phyloP scores from a whole-genome alignment of 768 basidiomycete genomes.

The Amanita jacksonii region DNA sequence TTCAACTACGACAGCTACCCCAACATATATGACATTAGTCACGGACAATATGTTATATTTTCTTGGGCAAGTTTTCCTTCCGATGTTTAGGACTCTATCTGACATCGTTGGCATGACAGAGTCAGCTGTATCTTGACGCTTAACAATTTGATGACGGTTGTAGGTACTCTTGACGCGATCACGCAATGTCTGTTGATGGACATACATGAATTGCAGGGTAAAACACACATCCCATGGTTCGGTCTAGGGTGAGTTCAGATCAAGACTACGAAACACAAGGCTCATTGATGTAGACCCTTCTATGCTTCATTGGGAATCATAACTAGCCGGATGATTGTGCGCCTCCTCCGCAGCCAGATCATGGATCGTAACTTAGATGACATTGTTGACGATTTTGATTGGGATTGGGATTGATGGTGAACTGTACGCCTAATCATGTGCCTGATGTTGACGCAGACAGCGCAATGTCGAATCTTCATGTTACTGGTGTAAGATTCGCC shows the following conservation, averaged over 20 bases:
- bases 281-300: constrained; percentile 26
- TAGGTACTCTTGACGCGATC: constrained; percentile 10
- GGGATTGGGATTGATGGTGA: too few relatives aligned
- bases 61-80: constrained; percentile 13
- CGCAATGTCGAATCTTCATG: too few relatives aligned
- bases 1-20: constrained; percentile 12
- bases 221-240: constrained; percentile 40
- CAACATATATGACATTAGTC: constrained; percentile 17
- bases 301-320: constrained; percentile 38
- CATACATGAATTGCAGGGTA: constrained; percentile 22
- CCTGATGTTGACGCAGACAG: too few relatives aligned
- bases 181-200: background rate
- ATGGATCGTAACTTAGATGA: background rate
- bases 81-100: too few relatives aligned
- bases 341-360: constrained; percentile 16
- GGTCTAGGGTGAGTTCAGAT: constrained; percentile 26
- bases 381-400: background rate
- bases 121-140: constrained; percentile 30
- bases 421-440: too few relatives aligned
- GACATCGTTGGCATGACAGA: constrained; percentile 7
- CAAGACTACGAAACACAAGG: background rate
- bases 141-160: constrained; percentile 38
- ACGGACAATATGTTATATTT: constrained; percentile 36
- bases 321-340: constrained; percentile 36
- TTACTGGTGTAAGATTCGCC: too few relatives aligned